These are phyloP conservation scores for Hypomontagnella submonticulosa DNA, from an alignment of 495 filamentous ascomycete species.

Conservation along the genomic window DNA sequence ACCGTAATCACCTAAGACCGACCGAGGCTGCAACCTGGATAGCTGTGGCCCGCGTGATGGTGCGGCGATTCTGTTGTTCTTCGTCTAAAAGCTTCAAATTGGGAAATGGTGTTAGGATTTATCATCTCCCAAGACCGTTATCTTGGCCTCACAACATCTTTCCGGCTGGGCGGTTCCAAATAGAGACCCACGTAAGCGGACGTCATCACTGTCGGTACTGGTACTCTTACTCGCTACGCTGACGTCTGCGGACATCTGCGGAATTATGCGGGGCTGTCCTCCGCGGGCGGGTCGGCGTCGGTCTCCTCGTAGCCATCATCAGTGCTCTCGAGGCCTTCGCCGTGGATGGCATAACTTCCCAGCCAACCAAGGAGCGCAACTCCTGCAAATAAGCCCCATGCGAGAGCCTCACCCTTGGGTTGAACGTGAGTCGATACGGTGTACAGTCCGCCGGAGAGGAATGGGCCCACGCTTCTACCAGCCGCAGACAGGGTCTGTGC, in stretches of 20 bases:
- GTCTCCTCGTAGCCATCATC: slow-evolving; percentile 52
- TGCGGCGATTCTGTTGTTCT: too few species aligned
- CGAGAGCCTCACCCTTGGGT: slow-evolving; percentile 84
- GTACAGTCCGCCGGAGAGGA: slow-evolving; percentile 87
- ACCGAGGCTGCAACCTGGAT: too few species aligned
- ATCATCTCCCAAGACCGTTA: neutral
- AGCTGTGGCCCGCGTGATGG: too few species aligned
- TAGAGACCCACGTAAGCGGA: slow-evolving; percentile 15
- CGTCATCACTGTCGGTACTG: slow-evolving; percentile 3
- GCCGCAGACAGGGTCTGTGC: slow-evolving; percentile 94
- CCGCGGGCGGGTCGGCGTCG: slow-evolving; percentile 29
- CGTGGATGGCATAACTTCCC: slow-evolving; percentile 76
- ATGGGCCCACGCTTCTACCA: slow-evolving; percentile 87
- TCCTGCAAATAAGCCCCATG: slow-evolving; percentile 85
- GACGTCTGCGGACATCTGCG: neutral
- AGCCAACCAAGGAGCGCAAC: slow-evolving; percentile 80
- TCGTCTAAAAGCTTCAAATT: too few species aligned
- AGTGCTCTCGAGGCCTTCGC: slow-evolving; percentile 66
- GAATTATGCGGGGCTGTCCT: slow-evolving; percentile 12
- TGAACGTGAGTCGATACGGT: slow-evolving; percentile 73
- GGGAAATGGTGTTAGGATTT: too few species aligned
- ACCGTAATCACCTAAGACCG: too few species aligned
- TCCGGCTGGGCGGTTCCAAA: slow-evolving; percentile 4
- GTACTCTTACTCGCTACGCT: too few species aligned
- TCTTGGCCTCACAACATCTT: neutral